Base-by-base conservation (phyloP, 1,284 basidiomycete genomes). In the Irpex lacteus region DNA sequence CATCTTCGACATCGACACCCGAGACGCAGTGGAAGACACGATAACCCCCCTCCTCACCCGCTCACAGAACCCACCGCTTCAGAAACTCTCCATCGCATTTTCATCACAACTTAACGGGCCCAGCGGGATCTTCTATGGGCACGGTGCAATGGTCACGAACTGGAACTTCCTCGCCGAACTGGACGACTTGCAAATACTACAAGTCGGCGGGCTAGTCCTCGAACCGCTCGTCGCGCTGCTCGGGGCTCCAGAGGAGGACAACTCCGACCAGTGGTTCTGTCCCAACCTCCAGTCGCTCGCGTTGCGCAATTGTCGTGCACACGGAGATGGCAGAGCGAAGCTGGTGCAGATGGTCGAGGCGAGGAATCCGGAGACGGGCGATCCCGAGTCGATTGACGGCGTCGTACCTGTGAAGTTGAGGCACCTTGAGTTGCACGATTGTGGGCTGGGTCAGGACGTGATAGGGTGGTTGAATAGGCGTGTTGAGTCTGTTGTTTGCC, bases 321-420 rank as follows among this genome's bases (percentile, higher is more conserved):
- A 88, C 68, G 78, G 78, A 26, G 88, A 90, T 60, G 85, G 85
- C 21, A 81, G 88, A 21, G 76, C 79, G 50, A 88, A 87, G 73
- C 80, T 91, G 8, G 87, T 91, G 32, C 82, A 85, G 70, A 81
- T 90, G 76, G 81, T 91, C 40, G 87, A 90, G 54, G 81, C 82
- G 60, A 79, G 89, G 54, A 91, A 91, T 71, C 89, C 89, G 0
- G 81, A 82, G 70, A 69, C 69, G 2, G 70, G 71, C 38, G 78
- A 59, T 59, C 37, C 64, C 34, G 65, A 68, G 11, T 64, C 68
- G 3, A 69, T 65, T 44, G 66, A 58, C 9, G 71, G 62, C 18
- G 79, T 82, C n/a, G 70, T 76, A 8, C 83, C 84, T 1, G 76
- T 76, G 62, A 79, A 81, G 70, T 73, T 91, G 66, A 80, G 77